Base-by-base conservation (phyloP, 2,329 filamentous ascomycete genomes). In the Didymella arachidicola region DNA sequence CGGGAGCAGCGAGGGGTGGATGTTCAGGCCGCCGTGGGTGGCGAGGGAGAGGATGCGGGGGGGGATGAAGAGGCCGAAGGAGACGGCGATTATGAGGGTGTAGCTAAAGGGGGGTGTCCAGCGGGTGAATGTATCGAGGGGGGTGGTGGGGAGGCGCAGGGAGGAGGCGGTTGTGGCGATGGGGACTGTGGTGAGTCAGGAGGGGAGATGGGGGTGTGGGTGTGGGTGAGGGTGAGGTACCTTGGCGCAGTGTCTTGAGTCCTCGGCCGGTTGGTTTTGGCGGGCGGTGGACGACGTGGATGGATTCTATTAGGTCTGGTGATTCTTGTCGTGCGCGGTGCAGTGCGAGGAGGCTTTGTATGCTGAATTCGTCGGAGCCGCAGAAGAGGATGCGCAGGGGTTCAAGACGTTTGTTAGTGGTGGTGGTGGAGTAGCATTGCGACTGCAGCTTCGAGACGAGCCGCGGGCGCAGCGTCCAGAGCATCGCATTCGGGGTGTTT, bases 321-420 rank as follows among this genome's bases (percentile, higher is more conserved):
- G 67, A 58, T 6, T 63, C 44, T 8, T 70, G 60, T 51, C 87
- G 83, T 71, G 92, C 89, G 5, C 79, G 71, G 67, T 89, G 77
- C 32, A 99, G 79, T 6, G 90, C 90, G 58, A 80, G 80, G 48
- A 99, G 81, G 1, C 92, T 92, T 51, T 84, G 85, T 69, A 89
- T 89, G 79, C 94, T 97, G 78, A 98, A 97, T 2, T 88, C 83
- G 76, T 99, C 95, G 3, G 94, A 95, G 62, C 95, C 95, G 78
- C 93, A 98, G 79, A 97, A 99, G 4, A 99, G 84, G 53, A 99
- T 92, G 32, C 88, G 85, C 30, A 99, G 82, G 3, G 92, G 90
- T 16, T 82, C 72, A 12, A 59, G 22, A 16, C 18, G 26, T 16
- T 30, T n/a, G n/a, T n/a, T 43, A 14, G 52, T 11, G 27, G 19